Evolutionary conservation across 2,329 filamentous ascomycete genomes (phyloP).

Genomic region (Neoascochyta sp.): DNA sequence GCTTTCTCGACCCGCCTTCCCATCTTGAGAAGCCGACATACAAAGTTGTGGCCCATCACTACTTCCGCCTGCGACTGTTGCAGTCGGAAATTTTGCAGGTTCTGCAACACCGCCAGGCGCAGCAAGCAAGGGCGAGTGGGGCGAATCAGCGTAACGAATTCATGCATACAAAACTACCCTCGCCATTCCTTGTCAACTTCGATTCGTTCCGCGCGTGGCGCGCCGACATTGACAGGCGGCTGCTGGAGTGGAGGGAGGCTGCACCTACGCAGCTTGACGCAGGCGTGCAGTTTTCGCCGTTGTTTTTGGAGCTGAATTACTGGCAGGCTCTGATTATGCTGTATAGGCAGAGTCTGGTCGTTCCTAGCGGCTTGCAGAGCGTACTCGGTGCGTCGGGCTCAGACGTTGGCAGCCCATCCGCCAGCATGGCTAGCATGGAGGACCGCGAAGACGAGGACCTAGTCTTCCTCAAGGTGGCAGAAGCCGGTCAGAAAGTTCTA

Average conservation of each 20-base stretch:
- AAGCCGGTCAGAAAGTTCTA: conserved; percentile 88
- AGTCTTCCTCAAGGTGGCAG: conserved; percentile 90
- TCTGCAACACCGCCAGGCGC: conserved; percentile 84
- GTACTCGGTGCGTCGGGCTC: conserved; percentile 62
- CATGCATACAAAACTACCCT: conserved; percentile 75
- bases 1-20: conserved; percentile 61
- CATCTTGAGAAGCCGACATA: conserved; percentile 69
- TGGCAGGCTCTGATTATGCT: conserved; percentile 97
- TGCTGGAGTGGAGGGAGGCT: conserved; percentile 82
- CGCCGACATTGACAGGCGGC: conserved; percentile 75
- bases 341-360: conserved; percentile 83
- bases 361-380: conserved; percentile 77
- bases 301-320: conserved; percentile 93
- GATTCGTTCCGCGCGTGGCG: conserved; percentile 86
- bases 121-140: conserved; percentile 65
- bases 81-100: conserved; percentile 96
- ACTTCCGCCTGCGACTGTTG: conserved; percentile 80
- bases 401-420: conserved; percentile 56
- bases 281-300: conserved; percentile 81
- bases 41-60: conserved; percentile 87
- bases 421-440: conserved; percentile 60
- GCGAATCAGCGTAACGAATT: conserved; percentile 64
- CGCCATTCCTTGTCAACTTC: conserved; percentile 79
- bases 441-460: conserved; percentile 78
- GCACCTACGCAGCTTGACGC: conserved; percentile 75